phyloP scores from a whole-genome alignment of 2,329 filamentous ascomycete genomes.

The Scortechinia acanthostroma region DNA sequence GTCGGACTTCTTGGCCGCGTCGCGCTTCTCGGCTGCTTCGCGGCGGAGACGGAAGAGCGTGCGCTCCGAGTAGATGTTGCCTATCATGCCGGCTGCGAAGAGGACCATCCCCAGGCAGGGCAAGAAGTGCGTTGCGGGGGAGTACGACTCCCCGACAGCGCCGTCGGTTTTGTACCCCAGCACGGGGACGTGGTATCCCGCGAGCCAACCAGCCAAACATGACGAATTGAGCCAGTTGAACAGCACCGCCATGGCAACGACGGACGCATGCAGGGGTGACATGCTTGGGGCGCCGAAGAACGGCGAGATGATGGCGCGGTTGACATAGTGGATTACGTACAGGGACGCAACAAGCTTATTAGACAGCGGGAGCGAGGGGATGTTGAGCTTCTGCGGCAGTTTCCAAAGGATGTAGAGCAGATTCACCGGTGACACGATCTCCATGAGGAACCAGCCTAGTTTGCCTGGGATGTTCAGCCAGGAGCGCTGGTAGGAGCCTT shows the following conservation, averaged over 20 bases:
- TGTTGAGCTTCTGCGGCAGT: too few species aligned
- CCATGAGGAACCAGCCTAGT: background rate
- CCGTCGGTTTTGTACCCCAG: constrained; percentile 1
- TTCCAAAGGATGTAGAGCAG: background rate
- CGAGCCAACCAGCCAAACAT: constrained; percentile 7
- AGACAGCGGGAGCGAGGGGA: background rate
- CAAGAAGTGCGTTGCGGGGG: background rate
- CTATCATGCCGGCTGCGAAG: background rate
- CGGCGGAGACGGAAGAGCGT: background rate
- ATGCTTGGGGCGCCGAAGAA: background rate
- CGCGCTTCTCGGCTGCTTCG: background rate
- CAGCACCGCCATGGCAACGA: background rate
- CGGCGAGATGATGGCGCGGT: background rate
- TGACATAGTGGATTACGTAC: background rate
- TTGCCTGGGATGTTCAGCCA: background rate
- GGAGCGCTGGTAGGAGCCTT: background rate
- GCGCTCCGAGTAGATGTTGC: background rate
- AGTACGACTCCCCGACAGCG: constrained; percentile 5
- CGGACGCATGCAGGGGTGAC: background rate
- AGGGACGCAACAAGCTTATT: background rate
- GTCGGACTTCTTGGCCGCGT: background rate
- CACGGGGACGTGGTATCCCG: constrained; percentile 1
- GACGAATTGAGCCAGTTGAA: constrained; percentile 7
- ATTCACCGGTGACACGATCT: background rate
- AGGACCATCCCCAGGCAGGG: background rate